Base-by-base conservation (phyloP, 768 basidiomycete species). In the Fomitopsis serialis region DNA sequence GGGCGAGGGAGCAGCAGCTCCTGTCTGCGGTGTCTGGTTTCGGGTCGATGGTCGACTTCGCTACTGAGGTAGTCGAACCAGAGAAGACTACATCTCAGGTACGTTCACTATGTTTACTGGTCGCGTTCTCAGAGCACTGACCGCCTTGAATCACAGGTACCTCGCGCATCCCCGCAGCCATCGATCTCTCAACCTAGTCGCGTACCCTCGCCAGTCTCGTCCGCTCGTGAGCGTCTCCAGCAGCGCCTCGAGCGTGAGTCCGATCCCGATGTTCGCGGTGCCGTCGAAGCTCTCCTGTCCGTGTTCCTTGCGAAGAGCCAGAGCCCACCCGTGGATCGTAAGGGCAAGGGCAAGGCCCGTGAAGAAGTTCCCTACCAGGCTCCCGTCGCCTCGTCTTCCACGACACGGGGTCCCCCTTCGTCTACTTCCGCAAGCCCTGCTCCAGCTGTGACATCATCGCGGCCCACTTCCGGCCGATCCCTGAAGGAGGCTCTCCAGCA, bases 271-370 rank as follows among this genome's bases (percentile, higher is more conserved):
- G 17, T 9, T 13, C 15, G 15, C 35, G 21, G 10, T 11, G 35
- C 42, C 19, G 40, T 51, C 54, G 48, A 57, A 37, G 21, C 48
- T 45, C 44, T 52, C 10, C 27, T 25, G 32, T 52, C 52, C 58
- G 29, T 35, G 23, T 5, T 56, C 23, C 35, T 47, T 19, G 7
- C 40, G 24, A 4, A 9, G 36, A 12, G 32, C 51, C 15, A 46
- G 7, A 9, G n/a, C 9, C 9, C 23, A 13, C 50, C 63, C 5
- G 49, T 49, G 7, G 59, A 53, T 15, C 40, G 34, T 42, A 58
- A 59, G 49, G 63, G 56, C 42, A 63, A 63, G 55, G 62, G 62
- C 17, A 65, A 61, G 47, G 60, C 59, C 8, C 53, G 53, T 42
- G 54, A 36, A 50, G 35, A 25, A 35, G n/a, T 56, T 42, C 32